Evolutionary conservation across 2,329 filamentous ascomycete genomes (phyloP).

Genomic region (Penicillium sp.): DNA sequence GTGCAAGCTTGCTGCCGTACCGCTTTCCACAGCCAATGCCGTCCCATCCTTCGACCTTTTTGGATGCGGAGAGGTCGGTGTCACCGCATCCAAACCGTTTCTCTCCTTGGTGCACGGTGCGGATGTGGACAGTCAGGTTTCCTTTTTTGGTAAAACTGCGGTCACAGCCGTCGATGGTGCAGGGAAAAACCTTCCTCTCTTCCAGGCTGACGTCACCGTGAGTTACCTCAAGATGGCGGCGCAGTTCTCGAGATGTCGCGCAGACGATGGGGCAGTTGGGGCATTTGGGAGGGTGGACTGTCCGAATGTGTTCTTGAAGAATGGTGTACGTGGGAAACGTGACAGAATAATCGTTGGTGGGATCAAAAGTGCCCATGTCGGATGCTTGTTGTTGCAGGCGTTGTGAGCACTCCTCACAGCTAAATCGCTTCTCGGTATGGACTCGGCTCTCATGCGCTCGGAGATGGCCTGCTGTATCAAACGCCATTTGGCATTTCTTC

Average conservation of each 20-base stretch:
- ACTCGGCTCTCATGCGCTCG: constrained; percentile 64
- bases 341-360: constrained; percentile 31
- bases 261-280: constrained; percentile 67
- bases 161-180: constrained; percentile 62
- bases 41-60: constrained; percentile 60
- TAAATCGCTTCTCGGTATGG: constrained; percentile 66
- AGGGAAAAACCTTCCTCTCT: constrained; percentile 61
- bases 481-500: constrained; percentile 60
- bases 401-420: constrained; percentile 66
- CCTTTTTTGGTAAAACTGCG: constrained; percentile 75
- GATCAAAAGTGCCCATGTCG: constrained; percentile 19
- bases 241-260: constrained; percentile 60
- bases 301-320: constrained; percentile 67
- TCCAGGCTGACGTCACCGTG: constrained; percentile 59
- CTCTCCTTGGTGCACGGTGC: constrained; percentile 68
- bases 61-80: constrained; percentile 54
- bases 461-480: constrained; percentile 67
- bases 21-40: constrained; percentile 65
- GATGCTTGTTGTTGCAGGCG: constrained; percentile 37
- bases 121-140: constrained; percentile 77
- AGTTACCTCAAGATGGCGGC: constrained; percentile 70
- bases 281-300: constrained; percentile 67
- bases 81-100: constrained; percentile 72
- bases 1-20: constrained; percentile 69
- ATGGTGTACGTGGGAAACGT: constrained; percentile 68